These are phyloP conservation scores for Prinsepia uniflora DNA, from an alignment of 306 rosid species.

Conservation along the genomic window DNA sequence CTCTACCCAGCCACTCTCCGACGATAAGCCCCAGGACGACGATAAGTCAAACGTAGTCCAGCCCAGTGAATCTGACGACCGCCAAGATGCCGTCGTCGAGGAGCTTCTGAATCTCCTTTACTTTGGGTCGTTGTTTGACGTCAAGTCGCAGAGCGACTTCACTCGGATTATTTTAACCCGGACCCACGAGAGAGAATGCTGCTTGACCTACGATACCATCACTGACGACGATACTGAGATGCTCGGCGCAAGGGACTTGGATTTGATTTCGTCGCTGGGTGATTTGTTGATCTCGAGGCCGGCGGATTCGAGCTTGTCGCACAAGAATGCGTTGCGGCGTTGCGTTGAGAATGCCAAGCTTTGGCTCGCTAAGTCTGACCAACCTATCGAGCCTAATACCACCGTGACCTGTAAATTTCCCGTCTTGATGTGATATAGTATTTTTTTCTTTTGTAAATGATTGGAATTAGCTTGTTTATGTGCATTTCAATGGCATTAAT, in stretches of 20 bases:
- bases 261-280: slow-evolving; percentile 56
- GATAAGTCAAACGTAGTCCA: not conserved
- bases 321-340: slow-evolving; percentile 68
- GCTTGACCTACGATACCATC: slow-evolving; percentile 91
- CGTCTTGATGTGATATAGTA: not conserved
- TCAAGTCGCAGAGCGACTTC: slow-evolving; percentile 80
- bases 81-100: slow-evolving; percentile 40
- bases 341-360: slow-evolving; percentile 88
- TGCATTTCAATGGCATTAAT: not conserved
- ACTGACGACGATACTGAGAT: slow-evolving; percentile 95
- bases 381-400: slow-evolving; percentile 57
- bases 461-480: not conserved
- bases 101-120: slow-evolving; percentile 79
- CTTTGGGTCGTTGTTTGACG: slow-evolving; percentile 86
- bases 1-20: slow-evolving; percentile 19
- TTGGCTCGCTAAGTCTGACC: slow-evolving; percentile 67
- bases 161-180: slow-evolving; percentile 77
- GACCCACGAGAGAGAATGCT: slow-evolving; percentile 87
- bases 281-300: slow-evolving; percentile 77
- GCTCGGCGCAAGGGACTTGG: slow-evolving; percentile 83
- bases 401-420: slow-evolving; percentile 58
- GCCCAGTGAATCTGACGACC: slow-evolving; percentile 13
- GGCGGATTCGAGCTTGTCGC: slow-evolving; percentile 73
- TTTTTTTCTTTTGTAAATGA: not conserved
- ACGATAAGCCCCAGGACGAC: slow-evolving; percentile 15